phyloP scores from a whole-genome alignment of 116 monocot species.

The Phalaenopsis hybrid region DNA sequence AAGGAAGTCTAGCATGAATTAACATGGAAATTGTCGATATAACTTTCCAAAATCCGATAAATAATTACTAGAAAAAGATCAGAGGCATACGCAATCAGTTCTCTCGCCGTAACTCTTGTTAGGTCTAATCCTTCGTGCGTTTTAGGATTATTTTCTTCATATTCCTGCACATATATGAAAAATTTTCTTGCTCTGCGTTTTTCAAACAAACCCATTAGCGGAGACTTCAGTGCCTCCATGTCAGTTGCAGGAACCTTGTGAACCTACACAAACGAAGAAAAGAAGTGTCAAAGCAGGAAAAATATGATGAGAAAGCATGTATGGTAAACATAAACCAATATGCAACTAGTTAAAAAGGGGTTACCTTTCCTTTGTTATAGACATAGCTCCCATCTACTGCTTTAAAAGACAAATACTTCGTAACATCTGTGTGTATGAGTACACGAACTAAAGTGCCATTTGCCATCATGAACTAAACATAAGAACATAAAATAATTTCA shows the following conservation, averaged over 20 bases:
- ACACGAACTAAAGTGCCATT: slow-evolving; percentile 85
- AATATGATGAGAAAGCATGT: slow-evolving; percentile 5
- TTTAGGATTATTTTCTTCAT: slow-evolving; percentile 77
- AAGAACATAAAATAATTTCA: slow-evolving; percentile 7
- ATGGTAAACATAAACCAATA: not conserved
- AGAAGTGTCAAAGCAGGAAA: not conserved
- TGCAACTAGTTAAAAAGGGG: not conserved
- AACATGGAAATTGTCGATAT: not conserved
- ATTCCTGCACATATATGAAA: slow-evolving; percentile 89
- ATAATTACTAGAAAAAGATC: not conserved
- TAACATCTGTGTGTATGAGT: slow-evolving; percentile 93
- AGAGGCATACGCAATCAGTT: slow-evolving; percentile 69
- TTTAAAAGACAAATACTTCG: slow-evolving; percentile 92
- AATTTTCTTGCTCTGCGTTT: slow-evolving; percentile 87
- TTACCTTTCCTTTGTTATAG: slow-evolving; percentile 93
- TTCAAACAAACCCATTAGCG: slow-evolving; percentile 96
- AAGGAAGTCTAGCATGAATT: not conserved
- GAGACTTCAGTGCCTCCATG: slow-evolving; percentile 94
- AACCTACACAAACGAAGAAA: slow-evolving; percentile 38
- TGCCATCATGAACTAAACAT: slow-evolving; percentile 91
- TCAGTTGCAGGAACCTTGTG: slow-evolving; percentile 96
- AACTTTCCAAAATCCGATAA: not conserved
- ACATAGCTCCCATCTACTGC: slow-evolving; percentile 93
- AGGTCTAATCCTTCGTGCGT: slow-evolving; percentile 85
- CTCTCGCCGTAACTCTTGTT: slow-evolving; percentile 67